Conservation (phyloP, 176 grass and related monocot genomes). For the Avena eriantha region DNA sequence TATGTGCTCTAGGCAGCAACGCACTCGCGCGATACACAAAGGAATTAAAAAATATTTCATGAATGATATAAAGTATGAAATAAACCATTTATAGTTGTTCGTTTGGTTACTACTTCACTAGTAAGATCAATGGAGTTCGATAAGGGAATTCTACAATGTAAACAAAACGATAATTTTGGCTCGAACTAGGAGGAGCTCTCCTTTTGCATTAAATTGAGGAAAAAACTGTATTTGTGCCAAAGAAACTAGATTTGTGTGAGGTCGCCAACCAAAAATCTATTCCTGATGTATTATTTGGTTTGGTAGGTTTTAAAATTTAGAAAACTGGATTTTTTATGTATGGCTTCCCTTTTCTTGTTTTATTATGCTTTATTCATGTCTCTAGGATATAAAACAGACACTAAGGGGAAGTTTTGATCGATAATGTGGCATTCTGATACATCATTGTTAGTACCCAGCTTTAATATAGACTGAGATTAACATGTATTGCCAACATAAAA, state of each 20-base stretch:
- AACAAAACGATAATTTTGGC: no score
- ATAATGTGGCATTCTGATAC: not conserved
- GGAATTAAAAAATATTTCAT: no score
- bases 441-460: not conserved
- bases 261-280: not conserved
- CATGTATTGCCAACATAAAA: slow-evolving; percentile 25
- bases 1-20: no score
- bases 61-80: no score
- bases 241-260: not conserved
- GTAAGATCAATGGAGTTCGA: no score
- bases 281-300: not conserved
- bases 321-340: not conserved
- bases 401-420: not conserved
- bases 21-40: no score
- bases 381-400: not conserved
- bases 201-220: no score
- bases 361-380: not conserved
- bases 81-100: no score
- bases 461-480: not conserved
- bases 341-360: not conserved
- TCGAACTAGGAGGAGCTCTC: no score
- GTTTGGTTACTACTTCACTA: no score
- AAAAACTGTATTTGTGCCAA: no score
- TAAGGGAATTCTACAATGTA: no score
- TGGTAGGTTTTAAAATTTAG: not conserved